phyloP scores from a whole-genome alignment of 2,329 filamentous ascomycete genomes.

The Penicillium vulpinum region DNA sequence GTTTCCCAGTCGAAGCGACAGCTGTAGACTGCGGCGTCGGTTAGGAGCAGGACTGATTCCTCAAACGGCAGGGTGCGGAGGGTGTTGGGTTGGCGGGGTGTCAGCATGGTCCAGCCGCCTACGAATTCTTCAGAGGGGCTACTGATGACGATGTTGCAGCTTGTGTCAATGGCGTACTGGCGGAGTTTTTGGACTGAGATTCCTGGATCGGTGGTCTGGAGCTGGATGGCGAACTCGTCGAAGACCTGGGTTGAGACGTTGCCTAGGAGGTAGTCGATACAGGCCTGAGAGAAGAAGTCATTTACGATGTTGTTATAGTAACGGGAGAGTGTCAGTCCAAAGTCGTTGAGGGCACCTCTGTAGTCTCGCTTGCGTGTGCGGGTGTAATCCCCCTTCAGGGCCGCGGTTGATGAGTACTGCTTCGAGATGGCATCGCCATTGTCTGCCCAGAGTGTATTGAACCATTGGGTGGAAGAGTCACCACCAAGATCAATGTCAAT shows the following conservation, averaged over 20 bases:
- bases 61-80: conserved; percentile 73
- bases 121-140: conserved; percentile 82
- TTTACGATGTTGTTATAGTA: conserved; percentile 89
- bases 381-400: conserved; percentile 95
- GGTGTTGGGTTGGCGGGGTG: conserved; percentile 70
- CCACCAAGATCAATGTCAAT: conserved; percentile 72
- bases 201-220: conserved; percentile 90
- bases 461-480: conserved; percentile 84
- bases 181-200: conserved; percentile 82
- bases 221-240: conserved; percentile 88
- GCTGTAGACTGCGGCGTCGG: conserved; percentile 79
- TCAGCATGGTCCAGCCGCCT: conserved; percentile 84
- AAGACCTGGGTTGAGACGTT: conserved; percentile 84
- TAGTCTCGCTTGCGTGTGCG: conserved; percentile 88
- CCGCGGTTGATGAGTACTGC: conserved; percentile 93
- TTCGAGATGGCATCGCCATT: conserved; percentile 95
- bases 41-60: conserved; percentile 84
- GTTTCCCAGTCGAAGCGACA: conserved; percentile 93
- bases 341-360: conserved; percentile 84
- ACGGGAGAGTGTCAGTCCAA: conserved; percentile 77
- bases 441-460: conserved; percentile 95
- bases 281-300: conserved; percentile 93
- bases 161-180: conserved; percentile 86
- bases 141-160: conserved; percentile 79
- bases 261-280: conserved; percentile 90